Base-by-base conservation (phyloP, 176 grass and related monocot species). In the Hsuehochloa calcarea region DNA sequence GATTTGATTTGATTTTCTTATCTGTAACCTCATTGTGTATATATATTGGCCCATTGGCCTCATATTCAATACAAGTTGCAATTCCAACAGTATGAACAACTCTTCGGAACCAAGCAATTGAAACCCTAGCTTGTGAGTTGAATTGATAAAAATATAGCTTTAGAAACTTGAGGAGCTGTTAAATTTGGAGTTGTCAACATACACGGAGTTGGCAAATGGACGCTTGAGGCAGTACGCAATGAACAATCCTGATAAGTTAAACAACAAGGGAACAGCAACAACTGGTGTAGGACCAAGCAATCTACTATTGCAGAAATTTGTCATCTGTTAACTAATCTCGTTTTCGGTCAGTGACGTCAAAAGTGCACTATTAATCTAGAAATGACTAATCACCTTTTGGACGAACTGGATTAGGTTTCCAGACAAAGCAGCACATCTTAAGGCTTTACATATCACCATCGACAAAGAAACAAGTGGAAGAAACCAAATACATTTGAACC, bases 361-460 rank as follows among this genome's bases (percentile, higher is more conserved):
- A 87, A 84, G 85, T 15, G 52, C 89, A 47, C 67, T 74, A 60
- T 78, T 82, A 87, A 87, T 80, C 51, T 37, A 80, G 68, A 91
- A 80, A 84, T 54, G 85, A 87, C 70, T 55, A 19, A 59, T 70
- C 62, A 12, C 80, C 29, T 90, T 84, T 63, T 72, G 74, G 70
- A 72, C 68, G 29, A 86, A 14, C 85, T 62, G 85, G 85, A 80
- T 87, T 91, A 87, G 85, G 75, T 91, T 80, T 80, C 80, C 75
- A 69, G 80, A 91, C 85, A 84, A 63, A 13, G 67, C 22, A 16
- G 70, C 85, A 86, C 70, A 62, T 59, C 47, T 76, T 52, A 69
- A 25, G 85, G 89, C 89, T 87, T 84, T 87, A 75, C 70, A 87
- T 84, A 80, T 87, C 62, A 84, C 40, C 51, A 52, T 1, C 17